Evolutionary conservation across 1,284 basidiomycete genomes (phyloP), one percentile per base, ranked within the genome.

Genomic region (Pseudozyma hubeiensis): DNA sequence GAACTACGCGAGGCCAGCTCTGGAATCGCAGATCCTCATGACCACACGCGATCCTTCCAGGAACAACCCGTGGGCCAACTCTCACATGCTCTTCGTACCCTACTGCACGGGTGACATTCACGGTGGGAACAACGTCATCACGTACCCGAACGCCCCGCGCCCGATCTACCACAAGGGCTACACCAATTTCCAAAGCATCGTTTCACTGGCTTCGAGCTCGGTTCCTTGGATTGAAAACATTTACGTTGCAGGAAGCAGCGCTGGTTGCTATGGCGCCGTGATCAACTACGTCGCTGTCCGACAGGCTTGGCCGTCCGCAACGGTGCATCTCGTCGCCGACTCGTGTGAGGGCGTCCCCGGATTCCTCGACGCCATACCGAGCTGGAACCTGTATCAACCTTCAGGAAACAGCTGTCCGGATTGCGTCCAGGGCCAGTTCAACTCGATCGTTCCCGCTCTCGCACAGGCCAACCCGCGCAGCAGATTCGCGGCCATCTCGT

Each of bases 91-190:
- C 39, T 69, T 64, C 19, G 56, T 69, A n/a, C 67, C 61, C 7
- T 69, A 69, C 40, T 69, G 67, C 49, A 69, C 67, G 0, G 67
- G 53, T 7, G 67, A 69, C 33, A 30, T 69, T 19, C 67, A 69
- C 24, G 61, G 40, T 9, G 66, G 60, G 17, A 41, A 63, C 50
- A 46, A 51, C 11, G 45, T 64, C 24, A 14, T 56, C 16, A 70
- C 61, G 1, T 70, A 70, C 39, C 24, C 53, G 5, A 50, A 45
- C 29, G 67, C 67, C 1, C 61, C 61, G 1, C 44, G 37, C 16
- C 53, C 67, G 3, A 64, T 70, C 45, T 11, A 70, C n/a, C 67
- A 70, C 61, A 64, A 64, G 10, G 67, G 67, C 6, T 49, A 49
- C 19, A 17, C 24, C 30, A 70, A 70, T 49, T 56, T 64, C 46